Base-by-base conservation (phyloP, 1,139 yeast species). In the Pneumocystis sp. region DNA sequence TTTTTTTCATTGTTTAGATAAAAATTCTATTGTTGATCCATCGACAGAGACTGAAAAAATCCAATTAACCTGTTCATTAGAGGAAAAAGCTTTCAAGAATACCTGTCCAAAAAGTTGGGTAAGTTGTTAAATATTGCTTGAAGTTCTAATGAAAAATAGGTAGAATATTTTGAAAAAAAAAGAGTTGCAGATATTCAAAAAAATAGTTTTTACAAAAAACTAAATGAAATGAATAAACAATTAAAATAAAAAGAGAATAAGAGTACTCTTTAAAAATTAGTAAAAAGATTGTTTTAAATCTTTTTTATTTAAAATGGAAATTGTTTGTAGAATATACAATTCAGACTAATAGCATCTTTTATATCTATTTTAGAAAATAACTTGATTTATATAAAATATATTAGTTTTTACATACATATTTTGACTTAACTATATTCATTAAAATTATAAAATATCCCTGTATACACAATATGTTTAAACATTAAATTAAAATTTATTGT, bases 1-100 rank as follows among this genome's bases (percentile, higher is more conserved):
- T 35, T 85, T 77, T 71, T 84, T 84, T 69, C 75, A 73, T 2
- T 86, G 91, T 71, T 75, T 86, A 62, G 87, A 85, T 72, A 78
- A 75, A 67, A 76, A 82, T 68, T 72, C 78, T 35, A 81, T 85
- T 42, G 77, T 79, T 3, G 83, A 84, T 57, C 57, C 59, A 2
- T 12, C 25, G 7, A 25, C 57, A 10, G 34, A 50, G 7, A 12
- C 3, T 50, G 57, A 50, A 50, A 25, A 50, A 7, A 25, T 25
- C 25, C 34, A 12, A 2, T 21, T 10, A 21, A 25, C 10, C 3
- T 50, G 57, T 25, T 50, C n/a, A 50, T 50, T 8, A 25, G 34
- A 50, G 25, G 57, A 50, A 25, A 31, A 50, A 25, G 12, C 8
- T 12, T 50, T 50, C 10, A 50, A 29, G 21, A 50, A 50, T 12